phyloP scores from a whole-genome alignment of 768 basidiomycete genomes.

The Cantharellus anzutake region DNA sequence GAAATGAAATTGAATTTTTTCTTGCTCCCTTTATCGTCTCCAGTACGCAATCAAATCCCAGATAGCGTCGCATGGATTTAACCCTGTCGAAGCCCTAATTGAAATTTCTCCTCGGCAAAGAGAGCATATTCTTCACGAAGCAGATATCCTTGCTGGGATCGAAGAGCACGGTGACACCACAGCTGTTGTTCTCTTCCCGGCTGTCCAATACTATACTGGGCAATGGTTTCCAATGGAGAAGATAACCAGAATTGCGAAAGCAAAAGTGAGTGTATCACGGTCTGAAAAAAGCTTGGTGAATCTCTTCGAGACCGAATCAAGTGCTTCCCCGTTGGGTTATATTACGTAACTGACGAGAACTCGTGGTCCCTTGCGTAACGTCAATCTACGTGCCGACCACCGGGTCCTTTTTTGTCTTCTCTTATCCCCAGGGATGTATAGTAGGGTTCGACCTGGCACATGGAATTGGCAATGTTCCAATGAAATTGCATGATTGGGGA shows the following conservation, averaged over 20 bases:
- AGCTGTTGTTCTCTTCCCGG: conserved; percentile 81
- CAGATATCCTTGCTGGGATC: conserved; percentile 70
- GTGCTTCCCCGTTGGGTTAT: neutral
- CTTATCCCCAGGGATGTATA: conserved; percentile 54
- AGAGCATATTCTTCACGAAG: conserved; percentile 70
- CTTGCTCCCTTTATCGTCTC: neutral
- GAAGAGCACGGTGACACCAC: conserved; percentile 54
- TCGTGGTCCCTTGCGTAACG: conserved; percentile 1
- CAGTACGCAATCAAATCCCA: conserved; percentile 98
- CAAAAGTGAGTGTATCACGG: conserved; percentile 31
- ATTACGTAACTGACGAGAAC: neutral
- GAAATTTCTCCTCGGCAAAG: conserved; percentile 63
- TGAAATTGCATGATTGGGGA: conserved; percentile 49
- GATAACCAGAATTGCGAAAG: conserved; percentile 71
- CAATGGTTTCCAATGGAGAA: conserved; percentile 79
- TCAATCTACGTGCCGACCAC: neutral
- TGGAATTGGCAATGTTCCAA: conserved; percentile 81
- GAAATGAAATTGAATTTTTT: neutral
- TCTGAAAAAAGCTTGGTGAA: conserved; percentile 1
- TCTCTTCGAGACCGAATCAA: too few relatives aligned
- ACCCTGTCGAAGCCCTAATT: conserved; percentile 53
- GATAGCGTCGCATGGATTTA: conserved; percentile 55
- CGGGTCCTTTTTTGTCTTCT: neutral
- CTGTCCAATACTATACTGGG: conserved; percentile 95
- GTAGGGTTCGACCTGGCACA: conserved; percentile 97